Percentiles rank a stretch among this genome's conserved stretches.
Conservation (phyloP, 306 rosid species). For the Rosa lucieae region DNA sequence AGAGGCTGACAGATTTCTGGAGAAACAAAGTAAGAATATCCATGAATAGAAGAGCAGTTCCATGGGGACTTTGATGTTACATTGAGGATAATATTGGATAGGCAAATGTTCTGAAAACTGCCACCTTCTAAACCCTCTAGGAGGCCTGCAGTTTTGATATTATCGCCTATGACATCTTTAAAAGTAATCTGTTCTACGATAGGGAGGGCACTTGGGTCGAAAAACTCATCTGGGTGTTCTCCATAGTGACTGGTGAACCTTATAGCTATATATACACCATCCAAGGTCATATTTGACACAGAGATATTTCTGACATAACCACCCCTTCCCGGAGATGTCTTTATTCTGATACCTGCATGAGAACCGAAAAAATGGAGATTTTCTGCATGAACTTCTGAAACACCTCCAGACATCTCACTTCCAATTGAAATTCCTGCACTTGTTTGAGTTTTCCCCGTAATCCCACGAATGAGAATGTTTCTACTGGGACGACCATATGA, state of each 20-base stretch:
- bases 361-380: conserved; percentile 53
- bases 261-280: conserved; percentile 51
- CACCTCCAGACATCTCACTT: conserved; percentile 89
- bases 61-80: conserved; percentile 55
- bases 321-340: conserved; percentile 84
- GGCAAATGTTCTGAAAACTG: conserved; percentile 52
- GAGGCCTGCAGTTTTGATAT: conserved; percentile 54
- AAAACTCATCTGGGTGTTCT: conserved; percentile 68
- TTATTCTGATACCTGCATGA: conserved; percentile 52
- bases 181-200: conserved; percentile 53
- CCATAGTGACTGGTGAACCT: conserved; percentile 66
- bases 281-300: conserved; percentile 58
- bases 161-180: conserved; percentile 55
- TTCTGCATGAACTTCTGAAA: conserved; percentile 63
- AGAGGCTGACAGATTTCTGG: conserved; percentile 63
- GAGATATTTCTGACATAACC: conserved; percentile 69
- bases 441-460: conserved; percentile 43
- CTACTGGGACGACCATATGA: conserved; percentile 64
- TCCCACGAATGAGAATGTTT: conserved; percentile 54
- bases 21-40: conserved; percentile 55
- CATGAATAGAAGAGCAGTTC: conserved; percentile 68
- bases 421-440: conserved; percentile 79
- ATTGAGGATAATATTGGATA: conserved; percentile 55
- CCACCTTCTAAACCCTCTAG: conserved; percentile 71
- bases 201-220: conserved; percentile 60